Base-by-base conservation (phyloP, 2,329 filamentous ascomycete species). In the Trichophyton mentagrophytes region DNA sequence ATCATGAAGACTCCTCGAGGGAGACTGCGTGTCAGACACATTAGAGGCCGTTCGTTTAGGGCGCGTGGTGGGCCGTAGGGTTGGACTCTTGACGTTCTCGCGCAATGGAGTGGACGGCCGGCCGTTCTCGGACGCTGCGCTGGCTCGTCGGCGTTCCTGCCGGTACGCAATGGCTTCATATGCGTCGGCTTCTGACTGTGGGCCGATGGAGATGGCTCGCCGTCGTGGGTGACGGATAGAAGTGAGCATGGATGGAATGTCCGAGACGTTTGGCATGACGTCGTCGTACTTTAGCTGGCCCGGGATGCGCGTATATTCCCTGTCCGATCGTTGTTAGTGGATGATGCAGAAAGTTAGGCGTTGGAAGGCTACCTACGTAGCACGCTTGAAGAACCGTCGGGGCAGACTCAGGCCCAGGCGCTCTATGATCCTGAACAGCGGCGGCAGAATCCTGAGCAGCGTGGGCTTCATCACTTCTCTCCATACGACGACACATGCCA, bases 81-180 rank as follows among this genome's bases (percentile, higher is more conserved):
- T 38, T 22, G 38, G 30, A 3, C 38, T 42, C n/a, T 42, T 38
- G n/a, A 27, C 40, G 40, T 44, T 17, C 13, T 57, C 55, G 5
- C 27, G 49, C n/a, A 9, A 20, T 3, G 55, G n/a, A 20, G 60
- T 46, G 74, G 73, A 49, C 73, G 57, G 15, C 30, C 57, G 27
- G 53, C 42, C 9, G 30, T 9, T 61, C 65, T 70, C 40, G 9
- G 58, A 51, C n/a, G 77, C 79, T 25, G 79, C 75, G 67, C 83
- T 86, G 67, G 86, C 82, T 58, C 82, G 78, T 60, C 85, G 76
- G 61, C 79, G 78, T 65, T 86, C 82, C 66, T 96, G 90, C 20
- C 92, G 85, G 70, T 96, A 96, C 4, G 92, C 93, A 57, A 99
- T 79, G 20, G 90, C 90, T 76, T 99, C 93, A 74, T 96, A 96